Evolutionary conservation across 1,139 yeast species (phyloP), one percentile per base, ranked within the genome.

Genomic region (Hemisphaericaspora xylanilytica): DNA sequence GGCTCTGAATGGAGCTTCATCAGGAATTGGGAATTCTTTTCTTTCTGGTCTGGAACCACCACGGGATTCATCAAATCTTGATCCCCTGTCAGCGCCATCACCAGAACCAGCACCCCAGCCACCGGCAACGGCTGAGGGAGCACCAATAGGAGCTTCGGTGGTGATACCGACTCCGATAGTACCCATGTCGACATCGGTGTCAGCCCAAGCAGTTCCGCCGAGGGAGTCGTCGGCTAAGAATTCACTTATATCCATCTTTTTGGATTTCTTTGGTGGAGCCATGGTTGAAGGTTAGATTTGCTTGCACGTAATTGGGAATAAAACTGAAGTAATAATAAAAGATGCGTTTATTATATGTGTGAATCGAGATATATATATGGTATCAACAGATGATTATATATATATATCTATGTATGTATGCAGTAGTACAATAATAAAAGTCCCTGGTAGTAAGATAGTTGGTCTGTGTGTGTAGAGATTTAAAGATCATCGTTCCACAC

Each of bases 1-100:
- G 15, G 96, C 97, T 56, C 87, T 85, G 73, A 67, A 94, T 40
- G 99, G 99, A 22, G 97, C 90, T 40, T 70, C 75, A 55, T 89
- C 95, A 35, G 99, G 99, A 46, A 94, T 73, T 33, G 96, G 96
- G 55, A 68, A 85, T 55, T 82, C 92, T 47, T 73, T 76, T 62
- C 87, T 77, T 47, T 74, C 70, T 40, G 53, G 50, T 48, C 56
- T 56, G 8, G 26, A 12, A 22, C 26, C 21, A 20, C 21, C 21
- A 20, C 21, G 26, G 11, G 26, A 22, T 6, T 22, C 26, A 33
- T 38, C 42, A 27, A 48, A 53, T 14, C 48, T 50, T 25, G 32
- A 37, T 16, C 42, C 45, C 15, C 44, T 43, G 14, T 21, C 28
- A 16, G 28, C 38, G 9, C 36, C 38, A 17, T 41, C 40, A 30